phyloP scores from a whole-genome alignment of 768 basidiomycete genomes.

The Rhodotorula sphaerocarpa region DNA sequence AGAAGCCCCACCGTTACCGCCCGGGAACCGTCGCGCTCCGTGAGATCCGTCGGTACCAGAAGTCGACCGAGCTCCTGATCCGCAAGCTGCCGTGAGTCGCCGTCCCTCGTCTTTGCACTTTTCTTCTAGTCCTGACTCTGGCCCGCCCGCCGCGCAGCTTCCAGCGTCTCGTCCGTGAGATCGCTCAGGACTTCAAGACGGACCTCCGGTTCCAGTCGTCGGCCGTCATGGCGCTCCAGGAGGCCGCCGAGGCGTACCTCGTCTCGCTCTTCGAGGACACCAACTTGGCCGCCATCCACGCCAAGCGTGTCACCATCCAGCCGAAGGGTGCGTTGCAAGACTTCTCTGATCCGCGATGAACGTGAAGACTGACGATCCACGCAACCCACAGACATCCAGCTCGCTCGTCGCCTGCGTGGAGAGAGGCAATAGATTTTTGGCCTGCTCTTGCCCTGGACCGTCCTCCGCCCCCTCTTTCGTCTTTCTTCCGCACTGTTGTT shows the following conservation, averaged over 20 bases:
- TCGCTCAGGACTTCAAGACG: conserved; percentile 70
- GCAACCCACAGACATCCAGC: conserved; percentile 43
- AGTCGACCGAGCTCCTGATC: conserved; percentile 57
- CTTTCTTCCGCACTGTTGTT: no score
- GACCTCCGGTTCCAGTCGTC: conserved; percentile 16
- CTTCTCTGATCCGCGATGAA: neutral
- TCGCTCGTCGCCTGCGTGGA: conserved; percentile 51
- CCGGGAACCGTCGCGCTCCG: conserved; percentile 2
- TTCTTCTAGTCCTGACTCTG: neutral
- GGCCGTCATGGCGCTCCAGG: conserved; percentile 3
- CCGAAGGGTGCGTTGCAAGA: conserved; percentile 45
- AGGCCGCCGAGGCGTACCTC: conserved; percentile 8
- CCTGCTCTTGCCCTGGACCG: no score
- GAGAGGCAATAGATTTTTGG: conserved; percentile 41
- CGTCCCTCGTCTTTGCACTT: conserved; percentile 43
- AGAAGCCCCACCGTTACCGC: conserved; percentile 11
- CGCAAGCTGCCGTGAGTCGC: conserved; percentile 45
- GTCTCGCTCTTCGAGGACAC: conserved; percentile 9
- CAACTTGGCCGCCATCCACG: conserved; percentile 38
- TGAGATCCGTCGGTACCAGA: conserved; percentile 7
- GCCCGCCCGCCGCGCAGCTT: conserved; percentile 45
- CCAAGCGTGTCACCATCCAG: conserved; percentile 64
- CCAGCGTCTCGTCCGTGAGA: conserved; percentile 65
- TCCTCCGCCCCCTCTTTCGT: no score
- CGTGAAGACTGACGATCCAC: neutral